Evolutionary conservation across 768 basidiomycete species (phyloP).

Genomic region (Clavaria fumosa): DNA sequence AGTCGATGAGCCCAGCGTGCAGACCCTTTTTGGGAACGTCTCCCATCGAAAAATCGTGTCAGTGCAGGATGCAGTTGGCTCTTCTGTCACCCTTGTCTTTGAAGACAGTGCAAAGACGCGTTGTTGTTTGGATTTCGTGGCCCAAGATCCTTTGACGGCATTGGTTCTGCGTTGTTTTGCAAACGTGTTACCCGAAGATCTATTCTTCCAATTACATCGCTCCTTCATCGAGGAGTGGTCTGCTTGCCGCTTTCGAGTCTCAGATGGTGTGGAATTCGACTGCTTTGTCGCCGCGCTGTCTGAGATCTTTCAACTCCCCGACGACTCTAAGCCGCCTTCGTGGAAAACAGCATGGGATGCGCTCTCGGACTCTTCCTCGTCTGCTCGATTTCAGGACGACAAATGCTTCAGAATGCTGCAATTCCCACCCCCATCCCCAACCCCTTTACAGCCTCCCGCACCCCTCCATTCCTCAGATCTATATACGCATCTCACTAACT

Average conservation of each 20-base stretch:
- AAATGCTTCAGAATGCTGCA: constrained; percentile 33
- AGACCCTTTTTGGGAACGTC: constrained; percentile 5
- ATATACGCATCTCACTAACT: constrained; percentile 35
- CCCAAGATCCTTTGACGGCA: constrained; percentile 38
- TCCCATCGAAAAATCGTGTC: constrained; percentile 24
- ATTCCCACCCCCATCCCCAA: constrained; percentile 16
- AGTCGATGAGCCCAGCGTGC: constrained; percentile 11
- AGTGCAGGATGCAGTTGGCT: constrained; percentile 33
- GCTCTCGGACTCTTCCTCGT: constrained; percentile 29
- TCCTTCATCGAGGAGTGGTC: constrained; percentile 48
- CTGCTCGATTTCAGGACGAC: constrained; percentile 42
- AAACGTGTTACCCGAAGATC: constrained; percentile 37
- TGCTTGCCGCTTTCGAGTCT: constrained; percentile 23
- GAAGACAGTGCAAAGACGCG: constrained; percentile 32
- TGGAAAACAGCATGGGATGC: constrained; percentile 29
- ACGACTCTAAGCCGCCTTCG: constrained; percentile 11
- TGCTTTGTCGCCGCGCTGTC: constrained; percentile 40
- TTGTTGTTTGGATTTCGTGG: constrained; percentile 37
- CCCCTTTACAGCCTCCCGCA: constrained; percentile 17
- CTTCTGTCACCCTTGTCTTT: constrained; percentile 38
- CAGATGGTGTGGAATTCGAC: constrained; percentile 37
- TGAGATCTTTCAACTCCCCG: constrained; percentile 26
- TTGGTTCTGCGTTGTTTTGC: constrained; percentile 51
- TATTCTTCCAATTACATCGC: constrained; percentile 39
- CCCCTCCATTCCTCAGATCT: constrained; percentile 17